These are phyloP conservation scores for Cladosporium sp. DNA, from an alignment of 2,329 filamentous ascomycete species.

Conservation along the genomic window DNA sequence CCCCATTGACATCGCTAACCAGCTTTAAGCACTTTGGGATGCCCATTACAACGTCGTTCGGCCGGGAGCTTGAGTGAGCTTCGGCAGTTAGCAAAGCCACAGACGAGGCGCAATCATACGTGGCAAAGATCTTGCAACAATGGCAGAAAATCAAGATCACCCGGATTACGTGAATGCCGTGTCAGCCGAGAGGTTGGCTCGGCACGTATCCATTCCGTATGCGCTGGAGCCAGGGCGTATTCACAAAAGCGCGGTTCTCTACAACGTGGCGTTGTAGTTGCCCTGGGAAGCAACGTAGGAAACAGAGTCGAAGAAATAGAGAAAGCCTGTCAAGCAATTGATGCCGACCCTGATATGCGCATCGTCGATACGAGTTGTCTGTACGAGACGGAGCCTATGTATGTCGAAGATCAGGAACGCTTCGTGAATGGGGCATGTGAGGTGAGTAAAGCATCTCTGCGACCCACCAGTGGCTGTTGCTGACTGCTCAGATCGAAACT, in stretches of 20 bases:
- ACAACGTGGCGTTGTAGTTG: constrained; percentile 49
- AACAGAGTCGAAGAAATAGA: constrained; percentile 82
- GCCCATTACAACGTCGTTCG: too few relatives aligned
- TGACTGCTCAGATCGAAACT: constrained; percentile 64
- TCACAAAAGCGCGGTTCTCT: neutral
- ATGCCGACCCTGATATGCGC: constrained; percentile 57
- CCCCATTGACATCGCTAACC: too few relatives aligned
- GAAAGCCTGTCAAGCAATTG: constrained; percentile 72
- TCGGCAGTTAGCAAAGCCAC: too few relatives aligned
- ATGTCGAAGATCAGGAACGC: constrained; percentile 77
- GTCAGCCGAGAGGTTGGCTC: neutral
- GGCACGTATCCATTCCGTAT: neutral
- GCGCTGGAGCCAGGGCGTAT: neutral
- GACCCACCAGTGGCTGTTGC: neutral
- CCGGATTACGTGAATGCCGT: neutral
- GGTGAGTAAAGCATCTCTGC: constrained; percentile 47
- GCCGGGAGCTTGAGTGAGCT: too few relatives aligned
- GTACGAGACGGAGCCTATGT: constrained; percentile 97
- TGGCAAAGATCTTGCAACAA: too few relatives aligned
- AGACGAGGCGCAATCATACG: too few relatives aligned
- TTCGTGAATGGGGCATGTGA: constrained; percentile 93
- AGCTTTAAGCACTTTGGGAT: too few relatives aligned
- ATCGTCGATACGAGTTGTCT: constrained; percentile 77
- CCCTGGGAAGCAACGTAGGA: constrained; percentile 87
- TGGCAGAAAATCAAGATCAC: too few relatives aligned